phyloP scores from a whole-genome alignment of 2,329 filamentous ascomycete species.

The Thielaviopsis ethacetica region DNA sequence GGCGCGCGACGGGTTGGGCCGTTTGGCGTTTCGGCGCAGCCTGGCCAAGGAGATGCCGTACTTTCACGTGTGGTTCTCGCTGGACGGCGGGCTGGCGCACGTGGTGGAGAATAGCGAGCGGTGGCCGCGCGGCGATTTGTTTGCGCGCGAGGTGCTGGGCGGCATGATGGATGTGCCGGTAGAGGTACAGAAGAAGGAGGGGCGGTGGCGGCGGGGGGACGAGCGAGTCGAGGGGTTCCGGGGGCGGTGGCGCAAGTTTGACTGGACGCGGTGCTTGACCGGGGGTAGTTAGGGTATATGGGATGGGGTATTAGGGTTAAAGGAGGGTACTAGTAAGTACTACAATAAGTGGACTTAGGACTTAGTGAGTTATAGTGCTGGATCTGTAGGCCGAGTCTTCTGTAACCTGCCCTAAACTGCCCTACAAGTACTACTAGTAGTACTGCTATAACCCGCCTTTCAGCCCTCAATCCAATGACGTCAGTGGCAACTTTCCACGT shows the following conservation, averaged over 20 bases:
- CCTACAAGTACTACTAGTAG: too few species aligned
- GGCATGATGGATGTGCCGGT: conserved; percentile 78
- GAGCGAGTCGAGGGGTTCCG: conserved; percentile 60
- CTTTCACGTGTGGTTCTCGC: conserved; percentile 89
- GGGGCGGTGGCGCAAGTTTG: conserved; percentile 80
- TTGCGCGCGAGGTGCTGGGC: conserved; percentile 79
- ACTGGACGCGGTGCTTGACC: conserved; percentile 55
- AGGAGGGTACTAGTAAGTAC: background rate
- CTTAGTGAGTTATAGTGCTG: too few species aligned
- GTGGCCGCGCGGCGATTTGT: conserved; percentile 86
- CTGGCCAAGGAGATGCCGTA: conserved; percentile 96
- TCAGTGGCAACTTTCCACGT: too few species aligned
- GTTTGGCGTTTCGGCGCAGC: conserved; percentile 62
- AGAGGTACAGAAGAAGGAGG: conserved; percentile 78
- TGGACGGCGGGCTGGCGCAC: conserved; percentile 86
- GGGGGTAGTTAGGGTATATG: conserved; percentile 15
- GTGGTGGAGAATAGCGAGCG: conserved; percentile 70
- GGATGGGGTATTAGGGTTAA: background rate
- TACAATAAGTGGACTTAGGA: too few species aligned
- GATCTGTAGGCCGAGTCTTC: too few species aligned
- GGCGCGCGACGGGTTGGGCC: conserved; percentile 52
- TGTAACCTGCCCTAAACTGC: too few species aligned
- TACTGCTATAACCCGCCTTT: too few species aligned
- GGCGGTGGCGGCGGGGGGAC: conserved; percentile 60
- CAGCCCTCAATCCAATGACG: background rate